Evolutionary conservation across 805 yeast genomes (phyloP).

Genomic region (Danielozyma ontarioensis): DNA sequence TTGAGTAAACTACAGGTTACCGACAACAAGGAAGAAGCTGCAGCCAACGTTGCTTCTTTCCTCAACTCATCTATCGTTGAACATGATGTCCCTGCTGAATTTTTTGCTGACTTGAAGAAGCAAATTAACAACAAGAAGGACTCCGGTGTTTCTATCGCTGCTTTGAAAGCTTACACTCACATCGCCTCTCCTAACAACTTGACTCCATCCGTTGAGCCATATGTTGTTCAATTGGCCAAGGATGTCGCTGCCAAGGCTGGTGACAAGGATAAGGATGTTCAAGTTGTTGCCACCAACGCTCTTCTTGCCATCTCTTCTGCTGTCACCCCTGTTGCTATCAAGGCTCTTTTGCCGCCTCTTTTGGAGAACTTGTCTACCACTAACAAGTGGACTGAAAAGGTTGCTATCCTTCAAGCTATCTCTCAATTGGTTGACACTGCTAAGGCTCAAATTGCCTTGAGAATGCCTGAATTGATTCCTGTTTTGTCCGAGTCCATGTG

Average conservation of each 20-base stretch:
- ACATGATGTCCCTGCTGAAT: conserved; percentile 92
- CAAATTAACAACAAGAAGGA: conserved; percentile 81
- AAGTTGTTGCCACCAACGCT: conserved; percentile 71
- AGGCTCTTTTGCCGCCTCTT: conserved; percentile 80
- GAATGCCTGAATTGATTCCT: conserved; percentile 99
- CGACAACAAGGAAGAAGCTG: conserved; percentile 81
- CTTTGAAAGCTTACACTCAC: conserved; percentile 77
- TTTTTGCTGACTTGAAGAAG: conserved; percentile 72
- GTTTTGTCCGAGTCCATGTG: conserved; percentile 99
- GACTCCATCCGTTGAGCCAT: conserved; percentile 95
- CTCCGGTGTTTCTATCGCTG: conserved; percentile 58
- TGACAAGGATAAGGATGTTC: conserved; percentile 80
- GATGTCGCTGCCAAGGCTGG: conserved; percentile 75
- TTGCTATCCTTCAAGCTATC: conserved; percentile 80
- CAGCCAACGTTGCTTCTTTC: conserved; percentile 86
- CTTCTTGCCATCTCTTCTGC: conserved; percentile 72
- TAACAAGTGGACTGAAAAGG: conserved; percentile 98
- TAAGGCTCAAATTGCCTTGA: conserved; percentile 90
- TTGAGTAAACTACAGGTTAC: conserved; percentile 91
- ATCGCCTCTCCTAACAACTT: conserved; percentile 76
- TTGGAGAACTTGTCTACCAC: conserved; percentile 61
- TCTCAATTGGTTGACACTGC: conserved; percentile 89
- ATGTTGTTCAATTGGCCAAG: conserved; percentile 71
- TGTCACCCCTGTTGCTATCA: conserved; percentile 89
- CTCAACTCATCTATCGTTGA: conserved; percentile 96